Base-by-base conservation (phyloP, 2,329 filamentous ascomycete genomes). In the Hypocrella siamensis region DNA sequence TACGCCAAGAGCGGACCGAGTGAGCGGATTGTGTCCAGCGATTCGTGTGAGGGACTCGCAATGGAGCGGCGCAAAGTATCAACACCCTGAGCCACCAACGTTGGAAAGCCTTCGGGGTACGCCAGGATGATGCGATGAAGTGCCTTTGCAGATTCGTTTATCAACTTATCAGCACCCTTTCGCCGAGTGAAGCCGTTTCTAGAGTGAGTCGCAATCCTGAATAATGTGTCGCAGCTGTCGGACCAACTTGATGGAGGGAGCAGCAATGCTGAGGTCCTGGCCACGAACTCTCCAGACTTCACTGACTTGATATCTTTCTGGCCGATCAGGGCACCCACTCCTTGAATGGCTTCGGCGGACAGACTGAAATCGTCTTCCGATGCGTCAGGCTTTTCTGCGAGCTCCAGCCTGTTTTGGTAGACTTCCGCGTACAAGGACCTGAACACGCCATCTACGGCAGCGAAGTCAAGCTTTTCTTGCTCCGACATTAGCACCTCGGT, bases 1-100 rank as follows among this genome's bases (percentile, higher is more conserved):
- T 59, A 64, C 3, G 61, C 61, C 3, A 73, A 40, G 2, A 62
- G 53, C 8, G 55, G 52, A 4, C 63, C 51, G 3, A 66, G 47
- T 18, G 45, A 45, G 19, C 51, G 48, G 5, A 60, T 48, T 7
- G 39, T 42, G 26, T 47, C 40, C 4, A 42, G 39, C 4, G 45
- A 42, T 8, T 49, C 42, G 2, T 39, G 19, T 8, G 33, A 35
- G 4, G 40, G 36, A 10, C 32, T 31, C 4, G 40, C 32, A 33
- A 47, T 45, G 25, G 42, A 44, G 3, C 39, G 30, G 9, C 43
- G 46, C 17, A 55, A 42, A 6, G 48, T 39, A 4, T 34, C 31
- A 11, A 50, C 40, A 4, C 43, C 45, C 22, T 45, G 43, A 6
- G 43, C 40, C 5, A 56, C 43, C 16, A 65, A 31, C 8, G 47